Evolutionary conservation across 257 asterid species (phyloP).

Genomic region (Avicennia marina): DNA sequence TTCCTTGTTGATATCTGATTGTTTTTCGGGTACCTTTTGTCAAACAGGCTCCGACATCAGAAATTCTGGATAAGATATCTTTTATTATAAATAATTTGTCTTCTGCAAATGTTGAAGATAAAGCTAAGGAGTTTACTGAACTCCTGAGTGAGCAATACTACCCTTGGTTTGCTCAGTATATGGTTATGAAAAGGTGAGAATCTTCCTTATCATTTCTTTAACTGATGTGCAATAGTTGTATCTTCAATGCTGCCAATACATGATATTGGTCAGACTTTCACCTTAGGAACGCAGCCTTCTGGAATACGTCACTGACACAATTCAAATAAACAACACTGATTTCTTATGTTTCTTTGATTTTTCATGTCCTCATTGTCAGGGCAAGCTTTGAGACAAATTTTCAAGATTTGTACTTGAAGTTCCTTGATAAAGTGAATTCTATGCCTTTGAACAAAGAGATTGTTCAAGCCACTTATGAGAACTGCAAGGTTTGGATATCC

Average conservation of each 20-base stretch:
- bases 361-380: conserved; percentile 39
- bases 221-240: conserved; percentile 1
- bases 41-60: conserved; percentile 87
- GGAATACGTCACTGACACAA: too few species aligned
- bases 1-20: too few species aligned
- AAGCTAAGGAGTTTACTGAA: conserved; percentile 84
- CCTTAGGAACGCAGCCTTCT: too few species aligned
- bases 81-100: conserved; percentile 83
- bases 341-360: conserved; percentile 1
- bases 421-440: conserved; percentile 77
- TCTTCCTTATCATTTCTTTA: background rate
- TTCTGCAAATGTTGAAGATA: conserved; percentile 74
- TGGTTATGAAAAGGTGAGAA: conserved; percentile 93
- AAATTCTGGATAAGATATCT: conserved; percentile 90
- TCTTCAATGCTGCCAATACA: background rate
- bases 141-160: conserved; percentile 65
- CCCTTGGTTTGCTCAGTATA: conserved; percentile 98
- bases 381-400: conserved; percentile 96
- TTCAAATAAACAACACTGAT: too few species aligned
- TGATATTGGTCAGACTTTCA: too few species aligned
- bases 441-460: conserved; percentile 74
- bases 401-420: conserved; percentile 96
- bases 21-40: too few species aligned
- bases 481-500: conserved; percentile 75
- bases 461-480: conserved; percentile 83